A percentile compares a stretch with the other conserved stretches of the same genome.
Evolutionary conservation across 2,329 filamentous ascomycete genomes (phyloP).

Genomic region (Aureobasidium leucospermi): DNA sequence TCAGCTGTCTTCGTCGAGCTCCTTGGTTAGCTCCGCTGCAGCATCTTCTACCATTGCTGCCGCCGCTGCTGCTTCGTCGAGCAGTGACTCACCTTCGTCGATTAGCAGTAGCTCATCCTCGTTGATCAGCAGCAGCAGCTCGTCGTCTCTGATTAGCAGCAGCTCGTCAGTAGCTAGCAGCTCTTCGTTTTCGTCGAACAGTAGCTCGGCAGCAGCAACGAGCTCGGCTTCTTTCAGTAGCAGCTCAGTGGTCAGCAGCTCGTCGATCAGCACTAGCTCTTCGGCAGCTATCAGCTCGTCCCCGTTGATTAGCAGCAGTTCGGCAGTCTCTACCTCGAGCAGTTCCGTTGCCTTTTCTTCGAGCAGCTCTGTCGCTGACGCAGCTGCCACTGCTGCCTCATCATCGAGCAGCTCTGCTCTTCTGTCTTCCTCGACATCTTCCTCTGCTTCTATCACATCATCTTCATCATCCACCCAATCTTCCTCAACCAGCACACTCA

Average conservation of each 20-base stretch:
- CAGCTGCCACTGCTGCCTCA: neutral
- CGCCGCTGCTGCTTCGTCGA: neutral
- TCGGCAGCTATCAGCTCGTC: neutral
- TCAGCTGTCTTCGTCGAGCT: neutral
- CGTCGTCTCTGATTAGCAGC: neutral
- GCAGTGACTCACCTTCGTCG: neutral
- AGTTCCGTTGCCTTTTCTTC: neutral
- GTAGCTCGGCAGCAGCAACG: too few relatives aligned
- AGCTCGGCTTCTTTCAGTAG: too few relatives aligned
- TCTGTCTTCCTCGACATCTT: neutral
- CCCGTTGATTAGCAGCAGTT: too few relatives aligned
- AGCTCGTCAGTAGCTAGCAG: neutral
- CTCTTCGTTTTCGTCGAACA: neutral
- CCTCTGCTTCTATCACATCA: neutral
- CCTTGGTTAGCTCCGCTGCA: neutral
- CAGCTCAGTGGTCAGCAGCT: too few relatives aligned
- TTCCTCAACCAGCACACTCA: conserved; percentile 8
- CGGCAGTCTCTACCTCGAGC: neutral
- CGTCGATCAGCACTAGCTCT: neutral
- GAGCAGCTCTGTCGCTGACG: neutral
- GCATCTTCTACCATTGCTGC: neutral
- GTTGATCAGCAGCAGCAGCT: neutral
- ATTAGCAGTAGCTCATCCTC: neutral
- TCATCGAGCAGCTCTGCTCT: neutral
- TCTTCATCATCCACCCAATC: neutral